These are phyloP conservation scores for Jamesozyma lodderae DNA, from an alignment of 805 yeast genomes.

Conservation along the genomic window DNA sequence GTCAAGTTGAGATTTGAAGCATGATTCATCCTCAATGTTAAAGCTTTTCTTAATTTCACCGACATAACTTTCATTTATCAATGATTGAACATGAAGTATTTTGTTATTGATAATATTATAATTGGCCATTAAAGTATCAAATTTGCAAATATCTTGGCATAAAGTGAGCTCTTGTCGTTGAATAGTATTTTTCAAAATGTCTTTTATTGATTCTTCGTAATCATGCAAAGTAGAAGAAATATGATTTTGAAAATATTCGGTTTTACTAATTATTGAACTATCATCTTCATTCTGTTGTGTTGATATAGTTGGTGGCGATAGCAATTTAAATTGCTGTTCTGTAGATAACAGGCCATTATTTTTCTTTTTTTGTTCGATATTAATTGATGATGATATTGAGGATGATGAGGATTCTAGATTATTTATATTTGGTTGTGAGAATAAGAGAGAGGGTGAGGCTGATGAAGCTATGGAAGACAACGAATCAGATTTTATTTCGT, in stretches of 20 bases:
- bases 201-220: conserved; percentile 19
- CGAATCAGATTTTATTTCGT: neutral
- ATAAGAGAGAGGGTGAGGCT: neutral
- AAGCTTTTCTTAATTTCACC: conserved; percentile 24
- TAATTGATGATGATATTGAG: neutral
- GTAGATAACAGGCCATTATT: too few species aligned
- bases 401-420: neutral
- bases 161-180: conserved; percentile 20
- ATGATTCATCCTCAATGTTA: conserved; percentile 15
- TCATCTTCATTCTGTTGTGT: neutral
- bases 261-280: too few species aligned
- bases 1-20: conserved; percentile 18
- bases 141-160: conserved; percentile 20
- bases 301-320: neutral
- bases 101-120: conserved; percentile 25
- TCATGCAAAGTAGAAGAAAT: conserved; percentile 9
- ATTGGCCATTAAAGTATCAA: conserved; percentile 16
- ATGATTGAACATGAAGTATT: conserved; percentile 17
- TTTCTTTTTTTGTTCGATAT: too few species aligned
- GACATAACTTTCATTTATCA: conserved; percentile 24
- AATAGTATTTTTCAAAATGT: conserved; percentile 14
- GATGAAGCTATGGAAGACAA: neutral
- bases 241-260: neutral
- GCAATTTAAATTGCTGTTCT: neutral
- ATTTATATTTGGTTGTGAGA: neutral